Conservation (phyloP, 129 eudicot species). For the Centella asiatica region DNA sequence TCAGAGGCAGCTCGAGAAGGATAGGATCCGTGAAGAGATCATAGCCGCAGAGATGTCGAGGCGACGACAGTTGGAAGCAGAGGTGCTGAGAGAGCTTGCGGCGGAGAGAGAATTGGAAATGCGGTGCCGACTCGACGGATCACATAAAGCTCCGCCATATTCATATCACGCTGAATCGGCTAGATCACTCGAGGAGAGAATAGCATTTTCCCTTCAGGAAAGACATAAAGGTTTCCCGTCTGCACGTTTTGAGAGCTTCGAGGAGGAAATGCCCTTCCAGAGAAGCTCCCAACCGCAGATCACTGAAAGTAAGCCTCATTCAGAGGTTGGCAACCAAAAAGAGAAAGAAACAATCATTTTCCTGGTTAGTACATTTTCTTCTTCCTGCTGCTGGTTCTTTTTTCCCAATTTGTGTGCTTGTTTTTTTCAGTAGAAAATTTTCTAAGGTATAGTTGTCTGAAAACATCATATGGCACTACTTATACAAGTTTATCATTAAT, state of each 20-base stretch:
- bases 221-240: conserved; percentile 10
- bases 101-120: conserved; percentile 36
- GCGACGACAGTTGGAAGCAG: conserved; percentile 32
- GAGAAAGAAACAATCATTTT: conserved; percentile 14
- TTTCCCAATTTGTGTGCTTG: no score
- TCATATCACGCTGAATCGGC: neutral
- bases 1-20: conserved; percentile 33
- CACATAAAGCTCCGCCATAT: conserved; percentile 1
- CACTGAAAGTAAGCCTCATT: conserved; percentile 10
- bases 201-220: conserved; percentile 19
- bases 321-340: conserved; percentile 19
- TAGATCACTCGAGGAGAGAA: conserved; percentile 25
- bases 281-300: conserved; percentile 17
- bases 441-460: no score
- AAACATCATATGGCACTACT: no score
- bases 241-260: conserved; percentile 12
- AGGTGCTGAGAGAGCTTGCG: conserved; percentile 40
- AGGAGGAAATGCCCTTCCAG: conserved; percentile 22
- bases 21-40: conserved; percentile 31
- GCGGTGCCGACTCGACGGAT: conserved; percentile 9
- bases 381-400: no score
- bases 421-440: no score
- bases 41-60: conserved; percentile 22
- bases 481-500: no score
- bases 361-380: conserved; percentile 67